A percentile compares a stretch with the other conserved stretches of the same genome.
phyloP scores from a whole-genome alignment of 164 flowering plant genomes.

The Amborella trichopoda region DNA sequence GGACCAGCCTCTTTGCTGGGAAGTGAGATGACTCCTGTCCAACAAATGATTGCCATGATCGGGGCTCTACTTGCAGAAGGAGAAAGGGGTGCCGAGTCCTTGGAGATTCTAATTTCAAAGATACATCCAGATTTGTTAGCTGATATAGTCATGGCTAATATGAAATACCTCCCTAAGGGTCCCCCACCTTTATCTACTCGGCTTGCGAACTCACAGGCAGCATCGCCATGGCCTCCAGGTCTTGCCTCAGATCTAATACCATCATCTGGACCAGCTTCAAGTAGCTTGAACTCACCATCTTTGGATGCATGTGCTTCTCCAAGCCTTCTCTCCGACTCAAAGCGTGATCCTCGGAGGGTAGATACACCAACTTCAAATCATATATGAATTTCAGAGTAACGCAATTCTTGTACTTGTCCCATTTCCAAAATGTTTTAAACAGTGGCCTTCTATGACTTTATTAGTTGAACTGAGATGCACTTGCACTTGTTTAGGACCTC shows the following conservation, averaged over 20 bases:
- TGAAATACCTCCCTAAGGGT: constrained; percentile 77
- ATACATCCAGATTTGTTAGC: constrained; percentile 92
- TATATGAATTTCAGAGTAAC: background rate
- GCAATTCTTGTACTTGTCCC: background rate
- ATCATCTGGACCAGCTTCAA: constrained; percentile 18
- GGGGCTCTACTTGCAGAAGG: constrained; percentile 96
- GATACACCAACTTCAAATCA: background rate
- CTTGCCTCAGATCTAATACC: constrained; percentile 22
- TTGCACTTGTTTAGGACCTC: constrained; percentile 59
- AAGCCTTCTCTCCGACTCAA: constrained; percentile 42
- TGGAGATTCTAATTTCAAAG: constrained; percentile 73
- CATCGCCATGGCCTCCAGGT: constrained; percentile 20
- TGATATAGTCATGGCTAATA: constrained; percentile 88
- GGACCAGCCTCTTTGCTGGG: constrained; percentile 25
- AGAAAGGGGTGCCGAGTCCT: constrained; percentile 87
- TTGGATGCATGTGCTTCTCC: constrained; percentile 23
- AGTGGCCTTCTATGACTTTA: too few relatives aligned
- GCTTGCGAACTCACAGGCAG: constrained; percentile 19
- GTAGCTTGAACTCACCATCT: constrained; percentile 15
- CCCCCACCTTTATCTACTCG: constrained; percentile 42
- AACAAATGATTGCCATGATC: constrained; percentile 93
- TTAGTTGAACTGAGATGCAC: background rate
- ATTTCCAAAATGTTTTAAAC: background rate
- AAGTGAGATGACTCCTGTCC: constrained; percentile 59
- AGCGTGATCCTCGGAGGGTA: constrained; percentile 96